These are phyloP conservation scores for Didymella sp. DNA, from an alignment of 2,329 filamentous ascomycete genomes.

Conservation along the genomic window DNA sequence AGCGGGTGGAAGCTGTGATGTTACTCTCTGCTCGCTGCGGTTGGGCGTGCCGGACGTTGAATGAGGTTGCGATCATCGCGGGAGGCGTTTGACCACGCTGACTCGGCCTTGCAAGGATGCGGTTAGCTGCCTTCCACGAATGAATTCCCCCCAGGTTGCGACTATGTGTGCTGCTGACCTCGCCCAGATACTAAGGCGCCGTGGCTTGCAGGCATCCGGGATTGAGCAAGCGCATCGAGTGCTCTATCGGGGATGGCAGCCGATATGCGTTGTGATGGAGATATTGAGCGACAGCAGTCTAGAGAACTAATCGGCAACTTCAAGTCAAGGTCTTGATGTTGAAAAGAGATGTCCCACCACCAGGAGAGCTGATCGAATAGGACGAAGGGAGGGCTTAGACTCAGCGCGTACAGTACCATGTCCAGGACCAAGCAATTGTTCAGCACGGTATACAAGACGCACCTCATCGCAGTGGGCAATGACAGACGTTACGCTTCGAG, in stretches of 20 bases:
- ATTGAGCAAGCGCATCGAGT: slow-evolving; percentile 19
- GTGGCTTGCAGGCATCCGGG: slow-evolving; percentile 11
- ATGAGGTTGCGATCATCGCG: slow-evolving; percentile 25
- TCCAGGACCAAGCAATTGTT: neutral
- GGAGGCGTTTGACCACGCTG: slow-evolving; percentile 23
- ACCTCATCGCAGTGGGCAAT: neutral
- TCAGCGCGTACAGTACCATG: neutral
- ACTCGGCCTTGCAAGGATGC: slow-evolving; percentile 15
- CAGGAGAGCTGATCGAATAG: neutral
- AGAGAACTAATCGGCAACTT: neutral
- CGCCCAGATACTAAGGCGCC: slow-evolving; percentile 11
- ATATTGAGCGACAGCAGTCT: neutral
- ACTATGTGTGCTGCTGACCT: slow-evolving; percentile 5
- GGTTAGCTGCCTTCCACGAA: slow-evolving; percentile 16
- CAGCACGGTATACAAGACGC: neutral
- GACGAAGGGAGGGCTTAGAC: neutral
- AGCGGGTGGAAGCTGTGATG: slow-evolving; percentile 1
- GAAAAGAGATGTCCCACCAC: neutral
- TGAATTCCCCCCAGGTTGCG: slow-evolving; percentile 19
- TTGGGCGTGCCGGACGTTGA: slow-evolving; percentile 5
- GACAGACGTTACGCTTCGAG: neutral
- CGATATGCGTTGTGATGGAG: slow-evolving; percentile 11
- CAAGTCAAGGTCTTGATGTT: neutral
- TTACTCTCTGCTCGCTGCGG: slow-evolving; percentile 5
- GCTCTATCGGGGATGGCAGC: slow-evolving; percentile 22